These are phyloP conservation scores for Acidiella bohemica DNA, from an alignment of 495 filamentous ascomycete species.

Conservation along the genomic window DNA sequence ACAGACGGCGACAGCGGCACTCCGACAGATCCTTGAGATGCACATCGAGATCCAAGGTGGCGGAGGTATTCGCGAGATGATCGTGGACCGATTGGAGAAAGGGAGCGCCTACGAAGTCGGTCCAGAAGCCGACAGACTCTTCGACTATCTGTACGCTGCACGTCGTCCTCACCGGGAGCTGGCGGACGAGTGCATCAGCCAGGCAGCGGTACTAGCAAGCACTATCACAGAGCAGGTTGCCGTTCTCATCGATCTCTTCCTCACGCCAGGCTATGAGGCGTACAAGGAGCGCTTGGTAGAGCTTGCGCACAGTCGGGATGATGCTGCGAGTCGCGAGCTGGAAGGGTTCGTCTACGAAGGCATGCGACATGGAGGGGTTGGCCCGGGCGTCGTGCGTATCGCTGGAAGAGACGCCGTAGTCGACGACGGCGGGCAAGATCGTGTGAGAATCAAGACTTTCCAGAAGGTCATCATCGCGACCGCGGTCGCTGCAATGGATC, in stretches of 20 bases:
- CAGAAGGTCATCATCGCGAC: conserved; percentile 20
- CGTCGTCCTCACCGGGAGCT: conserved; percentile 17
- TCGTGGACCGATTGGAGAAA: conserved; percentile 21
- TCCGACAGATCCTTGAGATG: conserved; percentile 26
- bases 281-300: conserved; percentile 25
- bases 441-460: conserved; percentile 12
- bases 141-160: conserved; percentile 18
- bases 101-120: conserved; percentile 30
- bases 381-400: conserved; percentile 23
- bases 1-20: conserved; percentile 16
- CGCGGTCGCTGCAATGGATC: conserved; percentile 24
- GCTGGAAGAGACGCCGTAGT: conserved; percentile 17
- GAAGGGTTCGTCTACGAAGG: conserved; percentile 26
- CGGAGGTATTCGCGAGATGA: conserved; percentile 10
- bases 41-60: conserved; percentile 30
- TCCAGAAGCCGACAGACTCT: conserved; percentile 27
- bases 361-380: conserved; percentile 32
- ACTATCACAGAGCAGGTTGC: conserved; percentile 24
- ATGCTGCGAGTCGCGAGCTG: conserved; percentile 16
- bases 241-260: conserved; percentile 23
- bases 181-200: conserved; percentile 23
- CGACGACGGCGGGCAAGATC: conserved; percentile 17
- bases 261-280: conserved; percentile 19
- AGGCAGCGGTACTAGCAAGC: conserved; percentile 21
- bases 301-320: conserved; percentile 20